Conservation (phyloP, 179 eudicot genomes). For the Dionaea muscipula region DNA sequence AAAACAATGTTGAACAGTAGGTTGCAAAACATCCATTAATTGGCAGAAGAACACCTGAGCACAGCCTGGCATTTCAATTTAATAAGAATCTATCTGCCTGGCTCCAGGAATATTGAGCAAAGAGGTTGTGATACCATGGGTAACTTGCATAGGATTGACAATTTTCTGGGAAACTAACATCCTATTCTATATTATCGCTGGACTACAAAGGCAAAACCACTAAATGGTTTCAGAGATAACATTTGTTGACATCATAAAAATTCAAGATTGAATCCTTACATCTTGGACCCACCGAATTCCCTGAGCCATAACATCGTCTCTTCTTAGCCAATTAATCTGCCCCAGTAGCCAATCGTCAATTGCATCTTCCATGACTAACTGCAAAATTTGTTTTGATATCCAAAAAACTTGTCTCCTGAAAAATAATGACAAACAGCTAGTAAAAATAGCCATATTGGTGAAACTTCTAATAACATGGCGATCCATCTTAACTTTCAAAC, state of each 20-base stretch:
- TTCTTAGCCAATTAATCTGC: conserved; percentile 83
- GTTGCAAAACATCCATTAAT: no score
- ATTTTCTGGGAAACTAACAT: no score
- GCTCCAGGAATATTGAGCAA: no score
- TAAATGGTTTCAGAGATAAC: background rate
- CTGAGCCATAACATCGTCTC: conserved; percentile 74
- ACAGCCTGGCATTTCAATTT: no score
- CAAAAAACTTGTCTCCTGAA: conserved; percentile 94
- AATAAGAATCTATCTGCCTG: no score
- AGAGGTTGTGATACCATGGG: no score
- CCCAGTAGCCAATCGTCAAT: conserved; percentile 88
- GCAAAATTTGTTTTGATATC: conserved; percentile 97
- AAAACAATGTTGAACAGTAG: no score
- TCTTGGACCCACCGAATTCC: conserved; percentile 89
- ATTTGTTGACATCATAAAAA: background rate
- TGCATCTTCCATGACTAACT: conserved; percentile 95
- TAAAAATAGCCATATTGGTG: background rate
- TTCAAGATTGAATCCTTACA: conserved; percentile 36
- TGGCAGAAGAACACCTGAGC: no score
- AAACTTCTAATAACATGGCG: background rate
- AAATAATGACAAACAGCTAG: conserved; percentile 2
- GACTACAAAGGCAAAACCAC: background rate
- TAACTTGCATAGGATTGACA: no score
- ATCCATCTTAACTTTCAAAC: background rate
- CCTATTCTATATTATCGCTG: no score